A percentile compares a stretch with the other conserved stretches of the same genome.
Conservation (phyloP, 208 protist genomes). For the Entamoeba histolytica region DNA sequence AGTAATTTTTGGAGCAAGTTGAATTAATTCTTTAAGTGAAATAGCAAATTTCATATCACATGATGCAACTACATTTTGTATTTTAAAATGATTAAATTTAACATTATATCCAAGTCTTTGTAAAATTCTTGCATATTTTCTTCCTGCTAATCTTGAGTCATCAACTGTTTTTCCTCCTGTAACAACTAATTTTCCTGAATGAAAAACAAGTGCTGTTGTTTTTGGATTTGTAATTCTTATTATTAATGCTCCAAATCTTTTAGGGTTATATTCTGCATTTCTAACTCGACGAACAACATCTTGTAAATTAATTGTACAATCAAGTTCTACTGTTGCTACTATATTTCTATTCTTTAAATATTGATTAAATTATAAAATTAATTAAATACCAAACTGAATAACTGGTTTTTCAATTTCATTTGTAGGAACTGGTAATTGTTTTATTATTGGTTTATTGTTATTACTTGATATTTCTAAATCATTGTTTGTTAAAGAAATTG, state of each 20-base stretch:
- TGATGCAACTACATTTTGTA: slow-evolving; percentile 6
- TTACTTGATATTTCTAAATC: too few relatives aligned
- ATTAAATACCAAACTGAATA: not conserved
- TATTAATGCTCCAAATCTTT: not conserved
- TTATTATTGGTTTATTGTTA: too few relatives aligned
- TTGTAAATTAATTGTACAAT: not conserved
- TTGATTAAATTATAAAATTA: not conserved
- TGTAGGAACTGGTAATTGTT: not conserved
- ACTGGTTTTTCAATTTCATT: not conserved
- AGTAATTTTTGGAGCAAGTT: not conserved
- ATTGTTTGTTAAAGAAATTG: too few relatives aligned
- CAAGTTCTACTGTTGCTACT: slow-evolving; percentile 1
- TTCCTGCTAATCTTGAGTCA: not conserved
- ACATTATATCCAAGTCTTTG: not conserved
- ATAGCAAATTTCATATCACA: slow-evolving; percentile 13
- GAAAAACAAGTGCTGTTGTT: not conserved
- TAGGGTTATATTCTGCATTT: slow-evolving; percentile 8
- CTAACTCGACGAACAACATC: not conserved
- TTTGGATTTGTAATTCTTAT: not conserved
- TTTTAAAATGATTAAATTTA: not conserved
- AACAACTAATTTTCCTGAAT: not conserved
- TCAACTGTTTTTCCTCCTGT: not conserved
- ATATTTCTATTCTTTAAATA: not conserved
- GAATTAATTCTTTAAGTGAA: not conserved
- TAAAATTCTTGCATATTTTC: not conserved